Percentiles rank a stretch among this genome's conserved stretches.
These are phyloP conservation scores for Polytrichum formosum DNA, from an alignment of 225 moss, liverwort and hornwort species.

Conservation along the genomic window DNA sequence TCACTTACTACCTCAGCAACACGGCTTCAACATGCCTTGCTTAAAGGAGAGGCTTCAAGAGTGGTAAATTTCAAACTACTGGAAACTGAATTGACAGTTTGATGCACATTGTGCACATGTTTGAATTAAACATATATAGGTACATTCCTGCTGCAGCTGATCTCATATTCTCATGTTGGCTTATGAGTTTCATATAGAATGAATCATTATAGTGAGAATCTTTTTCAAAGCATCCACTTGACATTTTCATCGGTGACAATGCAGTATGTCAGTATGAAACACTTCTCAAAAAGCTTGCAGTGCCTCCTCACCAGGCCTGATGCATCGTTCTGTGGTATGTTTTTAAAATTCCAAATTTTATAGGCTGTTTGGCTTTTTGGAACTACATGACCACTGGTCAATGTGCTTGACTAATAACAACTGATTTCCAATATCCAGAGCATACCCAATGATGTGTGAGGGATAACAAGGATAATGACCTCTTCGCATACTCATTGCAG, in stretches of 20 bases:
- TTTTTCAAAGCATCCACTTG: too few relatives aligned
- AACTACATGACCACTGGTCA: background rate
- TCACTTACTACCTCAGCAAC: slow-evolving; percentile 52
- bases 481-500: slow-evolving; percentile 35
- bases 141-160: too few relatives aligned
- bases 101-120: too few relatives aligned
- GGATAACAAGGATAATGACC: too few relatives aligned
- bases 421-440: too few relatives aligned
- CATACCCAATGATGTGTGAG: too few relatives aligned
- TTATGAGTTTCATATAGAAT: too few relatives aligned
- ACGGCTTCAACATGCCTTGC: slow-evolving; percentile 76
- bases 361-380: background rate
- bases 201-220: too few relatives aligned
- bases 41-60: slow-evolving; percentile 66
- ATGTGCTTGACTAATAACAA: too few relatives aligned
- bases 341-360: background rate
- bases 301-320: slow-evolving; percentile 92
- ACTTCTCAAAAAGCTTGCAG: slow-evolving; percentile 89
- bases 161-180: too few relatives aligned
- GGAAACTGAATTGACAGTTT: too few relatives aligned
- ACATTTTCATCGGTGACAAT: background rate
- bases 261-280: slow-evolving; percentile 87
- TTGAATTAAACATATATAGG: too few relatives aligned
- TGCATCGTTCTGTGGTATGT: slow-evolving; percentile 86
- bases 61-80: slow-evolving; percentile 41